These are phyloP conservation scores for Dillenia suffruticosa DNA, from an alignment of 164 flowering plant species.

Conservation along the genomic window DNA sequence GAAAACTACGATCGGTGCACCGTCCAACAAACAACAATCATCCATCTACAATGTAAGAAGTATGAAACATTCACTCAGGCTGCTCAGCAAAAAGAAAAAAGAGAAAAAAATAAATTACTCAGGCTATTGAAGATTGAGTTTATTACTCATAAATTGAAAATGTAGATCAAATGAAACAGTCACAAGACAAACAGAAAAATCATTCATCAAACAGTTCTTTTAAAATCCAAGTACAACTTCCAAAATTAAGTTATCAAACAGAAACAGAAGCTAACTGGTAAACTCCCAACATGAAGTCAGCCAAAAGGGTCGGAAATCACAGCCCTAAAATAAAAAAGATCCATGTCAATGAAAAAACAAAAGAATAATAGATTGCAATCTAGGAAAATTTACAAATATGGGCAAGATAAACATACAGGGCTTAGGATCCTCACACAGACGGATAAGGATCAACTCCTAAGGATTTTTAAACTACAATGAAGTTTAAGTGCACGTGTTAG, in stretches of 20 bases:
- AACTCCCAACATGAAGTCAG: conserved; percentile 9
- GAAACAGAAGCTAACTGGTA: not conserved
- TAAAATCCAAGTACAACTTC: not conserved
- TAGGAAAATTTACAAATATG: conserved; percentile 1
- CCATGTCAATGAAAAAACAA: conserved; percentile 12
- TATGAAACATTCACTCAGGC: conserved; percentile 2
- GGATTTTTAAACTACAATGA: too few species aligned
- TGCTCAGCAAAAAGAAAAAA: not conserved
- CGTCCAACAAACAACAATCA: conserved; percentile 44
- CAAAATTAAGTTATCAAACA: not conserved
- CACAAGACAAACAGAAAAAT: not conserved
- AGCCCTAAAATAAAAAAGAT: conserved; percentile 29
- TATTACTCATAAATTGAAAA: too few species aligned
- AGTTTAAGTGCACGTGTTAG: too few species aligned
- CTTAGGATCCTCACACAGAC: conserved; percentile 1
- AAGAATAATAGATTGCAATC: not conserved
- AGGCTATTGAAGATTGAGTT: too few species aligned
- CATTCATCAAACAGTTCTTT: not conserved
- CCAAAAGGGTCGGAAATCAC: conserved; percentile 16
- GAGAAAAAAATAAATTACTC: not conserved
- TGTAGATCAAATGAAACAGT: too few species aligned
- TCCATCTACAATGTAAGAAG: conserved; percentile 61
- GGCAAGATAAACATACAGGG: not conserved
- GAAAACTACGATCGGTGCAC: conserved; percentile 28
- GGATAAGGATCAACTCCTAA: not conserved